Percentiles rank a stretch among this genome's conserved stretches.
phyloP scores from a whole-genome alignment of 768 basidiomycete species.

The Suillus placidus region DNA sequence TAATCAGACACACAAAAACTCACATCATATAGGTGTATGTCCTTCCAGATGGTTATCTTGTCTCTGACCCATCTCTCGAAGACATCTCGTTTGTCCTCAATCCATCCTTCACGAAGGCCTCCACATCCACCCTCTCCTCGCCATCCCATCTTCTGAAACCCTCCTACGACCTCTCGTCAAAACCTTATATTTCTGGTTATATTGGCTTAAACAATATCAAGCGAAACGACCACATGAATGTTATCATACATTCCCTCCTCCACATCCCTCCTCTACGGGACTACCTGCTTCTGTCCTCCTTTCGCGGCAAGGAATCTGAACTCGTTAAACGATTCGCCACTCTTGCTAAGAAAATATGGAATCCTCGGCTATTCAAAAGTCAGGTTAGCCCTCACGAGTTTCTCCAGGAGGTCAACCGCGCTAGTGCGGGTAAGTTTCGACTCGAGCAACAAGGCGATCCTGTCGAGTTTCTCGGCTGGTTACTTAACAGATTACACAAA shows the following conservation, averaged over 20 bases:
- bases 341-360: slow-evolving; percentile 95
- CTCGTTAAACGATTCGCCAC: slow-evolving; percentile 85
- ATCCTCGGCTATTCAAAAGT: slow-evolving; percentile 92
- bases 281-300: slow-evolving; percentile 77
- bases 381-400: slow-evolving; percentile 99
- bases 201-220: slow-evolving; percentile 99
- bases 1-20: background rate
- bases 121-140: slow-evolving; percentile 58
- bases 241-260: slow-evolving; percentile 90
- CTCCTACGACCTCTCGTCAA: slow-evolving; percentile 82
- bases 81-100: slow-evolving; percentile 91
- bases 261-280: slow-evolving; percentile 91
- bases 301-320: slow-evolving; percentile 78
- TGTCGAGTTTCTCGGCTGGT: slow-evolving; percentile 93
- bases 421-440: slow-evolving; percentile 88
- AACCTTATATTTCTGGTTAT: slow-evolving; percentile 89
- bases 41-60: slow-evolving; percentile 94
- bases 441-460: slow-evolving; percentile 96
- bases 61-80: slow-evolving; percentile 94
- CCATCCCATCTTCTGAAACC: slow-evolving; percentile 64
- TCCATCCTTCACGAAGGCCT: slow-evolving; percentile 76
- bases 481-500: slow-evolving; percentile 90
- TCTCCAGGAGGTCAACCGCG: slow-evolving; percentile 92
- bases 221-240: slow-evolving; percentile 96
- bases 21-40: slow-evolving; percentile 77